Percentiles rank a stretch among this genome's conserved stretches.
Conservation (phyloP, 805 yeast genomes). For the Schwanniomyces pseudopolymorphus region DNA sequence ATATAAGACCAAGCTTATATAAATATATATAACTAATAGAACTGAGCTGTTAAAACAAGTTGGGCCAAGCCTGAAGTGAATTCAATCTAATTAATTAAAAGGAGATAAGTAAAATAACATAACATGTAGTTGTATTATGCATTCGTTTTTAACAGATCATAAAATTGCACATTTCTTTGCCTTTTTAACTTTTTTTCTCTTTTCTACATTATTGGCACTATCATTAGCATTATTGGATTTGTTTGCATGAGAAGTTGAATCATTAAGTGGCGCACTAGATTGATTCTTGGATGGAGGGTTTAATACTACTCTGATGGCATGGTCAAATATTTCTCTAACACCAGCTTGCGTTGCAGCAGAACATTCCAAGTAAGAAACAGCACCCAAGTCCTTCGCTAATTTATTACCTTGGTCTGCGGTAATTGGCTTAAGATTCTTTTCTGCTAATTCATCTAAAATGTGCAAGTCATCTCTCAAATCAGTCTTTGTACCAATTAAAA, state of each 20-base stretch:
- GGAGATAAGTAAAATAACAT: not conserved
- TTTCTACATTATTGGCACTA: conserved; percentile 8
- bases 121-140: not conserved
- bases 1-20: conserved; percentile 2
- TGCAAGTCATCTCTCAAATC: conserved; percentile 84
- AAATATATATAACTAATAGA: not conserved
- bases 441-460: conserved; percentile 65
- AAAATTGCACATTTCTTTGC: conserved; percentile 42
- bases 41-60: not conserved
- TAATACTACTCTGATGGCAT: conserved; percentile 70
- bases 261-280: conserved; percentile 9
- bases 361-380: conserved; percentile 78
- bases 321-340: conserved; percentile 80
- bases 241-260: not conserved
- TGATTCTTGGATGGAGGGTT: conserved; percentile 41
- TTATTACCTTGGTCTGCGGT: conserved; percentile 59
- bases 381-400: conserved; percentile 69
- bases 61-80: not conserved
- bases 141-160: conserved; percentile 11
- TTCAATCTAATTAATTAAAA: not conserved
- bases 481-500: conserved; percentile 84
- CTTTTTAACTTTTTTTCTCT: conserved; percentile 29
- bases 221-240: conserved; percentile 5
- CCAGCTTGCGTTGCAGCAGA: conserved; percentile 89
- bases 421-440: conserved; percentile 62